Percentiles rank a stretch among this genome's conserved stretches.
Conservation (phyloP, 2,329 filamentous ascomycete species). For the Didymella pinodella region DNA sequence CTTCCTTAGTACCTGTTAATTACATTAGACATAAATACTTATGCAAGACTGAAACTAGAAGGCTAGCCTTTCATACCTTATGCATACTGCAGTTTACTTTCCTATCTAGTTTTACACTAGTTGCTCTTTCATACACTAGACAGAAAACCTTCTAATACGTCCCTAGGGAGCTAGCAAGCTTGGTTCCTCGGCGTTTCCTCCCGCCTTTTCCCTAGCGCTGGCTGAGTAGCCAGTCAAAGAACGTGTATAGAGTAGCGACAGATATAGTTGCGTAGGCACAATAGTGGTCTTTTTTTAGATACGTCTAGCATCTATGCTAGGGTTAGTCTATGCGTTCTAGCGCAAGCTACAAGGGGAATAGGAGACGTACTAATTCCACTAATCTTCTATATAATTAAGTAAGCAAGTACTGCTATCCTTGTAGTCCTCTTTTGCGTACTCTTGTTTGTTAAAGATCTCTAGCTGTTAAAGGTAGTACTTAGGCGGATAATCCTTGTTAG, state of each 20-base stretch:
- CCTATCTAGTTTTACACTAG: too few relatives aligned
- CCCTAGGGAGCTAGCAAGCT: constrained; percentile 21
- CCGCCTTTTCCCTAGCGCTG: constrained; percentile 17
- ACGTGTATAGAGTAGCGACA: constrained; percentile 20
- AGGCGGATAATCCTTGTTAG: constrained; percentile 22
- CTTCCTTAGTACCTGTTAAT: too few relatives aligned
- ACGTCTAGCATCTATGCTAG: constrained; percentile 24
- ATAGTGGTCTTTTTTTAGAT: constrained; percentile 18
- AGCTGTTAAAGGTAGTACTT: constrained; percentile 29
- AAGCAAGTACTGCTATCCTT: constrained; percentile 28
- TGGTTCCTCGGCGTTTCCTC: constrained; percentile 25
- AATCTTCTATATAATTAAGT: constrained; percentile 28
- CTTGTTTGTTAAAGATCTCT: constrained; percentile 23
- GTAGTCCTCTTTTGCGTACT: constrained; percentile 32
- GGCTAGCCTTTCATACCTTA: constrained; percentile 12
- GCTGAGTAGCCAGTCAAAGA: constrained; percentile 28
- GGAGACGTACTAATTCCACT: constrained; percentile 31
- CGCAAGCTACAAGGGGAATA: constrained; percentile 7
- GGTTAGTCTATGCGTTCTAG: constrained; percentile 19
- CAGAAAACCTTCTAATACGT: constrained; percentile 30
- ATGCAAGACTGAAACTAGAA: not conserved
- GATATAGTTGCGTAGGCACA: not conserved
- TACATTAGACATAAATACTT: constrained; percentile 12
- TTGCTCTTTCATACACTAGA: constrained; percentile 26
- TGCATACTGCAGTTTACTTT: too few relatives aligned